Evolutionary conservation across 345 rosid genomes (phyloP).

Genomic region (Eucalyptus pauciflora): DNA sequence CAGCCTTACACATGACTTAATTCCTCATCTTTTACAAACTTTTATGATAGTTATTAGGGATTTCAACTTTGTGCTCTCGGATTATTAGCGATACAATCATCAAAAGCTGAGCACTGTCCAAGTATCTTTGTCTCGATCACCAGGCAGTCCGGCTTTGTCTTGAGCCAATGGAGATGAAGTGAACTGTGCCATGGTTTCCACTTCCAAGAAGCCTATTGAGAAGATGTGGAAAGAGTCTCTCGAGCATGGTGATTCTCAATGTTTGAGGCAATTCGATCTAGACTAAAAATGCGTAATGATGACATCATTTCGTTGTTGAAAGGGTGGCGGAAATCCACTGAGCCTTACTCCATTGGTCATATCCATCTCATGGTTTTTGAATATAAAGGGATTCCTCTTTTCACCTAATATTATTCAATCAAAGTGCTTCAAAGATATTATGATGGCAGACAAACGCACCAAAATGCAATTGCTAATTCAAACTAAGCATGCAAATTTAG

Average conservation of each 20-base stretch:
- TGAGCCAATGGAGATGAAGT: background rate
- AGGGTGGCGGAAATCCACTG: background rate
- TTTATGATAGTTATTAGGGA: no score
- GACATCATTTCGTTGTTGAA: background rate
- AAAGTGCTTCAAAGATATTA: background rate
- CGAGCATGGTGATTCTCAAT: background rate
- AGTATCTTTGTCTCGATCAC: no score
- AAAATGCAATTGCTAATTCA: background rate
- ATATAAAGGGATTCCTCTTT: background rate
- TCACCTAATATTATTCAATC: background rate
- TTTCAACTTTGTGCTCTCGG: no score
- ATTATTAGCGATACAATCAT: no score
- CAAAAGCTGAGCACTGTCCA: no score
- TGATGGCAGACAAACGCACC: background rate
- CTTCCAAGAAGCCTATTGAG: background rate
- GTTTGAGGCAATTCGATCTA: background rate
- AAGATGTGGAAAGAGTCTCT: background rate
- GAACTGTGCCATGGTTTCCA: no score
- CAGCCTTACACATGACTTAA: no score
- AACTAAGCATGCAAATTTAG: background rate
- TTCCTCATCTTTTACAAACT: no score
- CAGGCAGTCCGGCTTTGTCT: no score
- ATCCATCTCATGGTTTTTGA: background rate
- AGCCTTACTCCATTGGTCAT: background rate
- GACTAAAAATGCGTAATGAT: background rate